Base-by-base conservation (phyloP, 2,329 filamentous ascomycete species). In the Acrodontium crateriforme region DNA sequence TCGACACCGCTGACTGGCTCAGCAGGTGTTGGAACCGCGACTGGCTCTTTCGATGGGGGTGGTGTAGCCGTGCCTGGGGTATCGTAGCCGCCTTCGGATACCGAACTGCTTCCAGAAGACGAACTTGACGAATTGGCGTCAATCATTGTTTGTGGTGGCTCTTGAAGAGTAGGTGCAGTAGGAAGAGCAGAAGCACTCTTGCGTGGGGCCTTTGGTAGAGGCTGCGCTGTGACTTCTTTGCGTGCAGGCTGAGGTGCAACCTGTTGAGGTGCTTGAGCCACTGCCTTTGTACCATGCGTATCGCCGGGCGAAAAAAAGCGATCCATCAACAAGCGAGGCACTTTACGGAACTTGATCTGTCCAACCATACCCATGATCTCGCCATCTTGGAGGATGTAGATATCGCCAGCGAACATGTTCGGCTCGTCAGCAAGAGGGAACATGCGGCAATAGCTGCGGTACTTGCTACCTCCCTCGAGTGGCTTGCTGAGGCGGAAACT, bases 231-330 rank as follows among this genome's bases (percentile, higher is more conserved):
- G 18, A 20, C 18, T n/a, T 20, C 18, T n/a, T n/a, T n/a, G n/a
- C n/a, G n/a, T n/a, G n/a, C n/a, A n/a, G n/a, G n/a, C n/a, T n/a
- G n/a, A 8, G 18, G 18, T 20, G 18, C 18, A n/a, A n/a, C n/a
- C n/a, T n/a, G n/a, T n/a, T n/a, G n/a, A n/a, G n/a, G n/a, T n/a
- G n/a, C n/a, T n/a, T n/a, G n/a, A n/a, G n/a, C n/a, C n/a, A n/a
- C n/a, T n/a, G n/a, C n/a, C n/a, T n/a, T n/a, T n/a, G n/a, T n/a
- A n/a, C n/a, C n/a, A n/a, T 22, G n/a, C n/a, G n/a, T n/a, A n/a
- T n/a, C n/a, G n/a, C n/a, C n/a, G n/a, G 28, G 23, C 18, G 52
- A 55, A 43, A 62, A 60, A 44, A 62, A 60, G 1, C 47, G 49
- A 21, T 44, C 46, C 3, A 62, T 44, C 18, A 62, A 36, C 8